A percentile compares a stretch with the other conserved stretches of the same genome.
Conservation (phyloP, 1,284 basidiomycete genomes). For the Sphaerobolus stellatus region DNA sequence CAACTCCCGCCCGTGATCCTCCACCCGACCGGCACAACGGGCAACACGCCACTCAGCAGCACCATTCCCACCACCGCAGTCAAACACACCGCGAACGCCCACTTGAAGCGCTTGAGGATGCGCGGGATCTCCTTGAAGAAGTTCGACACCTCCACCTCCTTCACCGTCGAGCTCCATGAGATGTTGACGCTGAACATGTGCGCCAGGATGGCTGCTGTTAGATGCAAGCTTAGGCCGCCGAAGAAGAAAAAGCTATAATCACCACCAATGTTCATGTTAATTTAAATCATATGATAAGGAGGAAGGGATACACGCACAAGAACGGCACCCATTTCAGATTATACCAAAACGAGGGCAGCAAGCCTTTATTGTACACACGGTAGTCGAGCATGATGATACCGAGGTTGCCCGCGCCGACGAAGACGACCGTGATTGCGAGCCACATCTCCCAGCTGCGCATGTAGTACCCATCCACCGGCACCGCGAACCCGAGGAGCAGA, state of each 20-base stretch:
- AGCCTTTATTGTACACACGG: conserved; percentile 41
- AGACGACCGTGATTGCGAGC: conserved; percentile 53
- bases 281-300: conserved; percentile 10
- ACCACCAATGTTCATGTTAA: conserved; percentile 12
- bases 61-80: conserved; percentile 42
- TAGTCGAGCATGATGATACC: conserved; percentile 50
- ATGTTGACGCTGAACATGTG: conserved; percentile 59
- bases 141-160: conserved; percentile 53
- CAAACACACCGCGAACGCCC: conserved; percentile 42
- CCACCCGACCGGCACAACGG: conserved; percentile 47
- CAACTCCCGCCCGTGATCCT: conserved; percentile 39
- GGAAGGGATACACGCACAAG: conserved; percentile 35
- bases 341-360: conserved; percentile 34
- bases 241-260: conserved; percentile 54
- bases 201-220: conserved; percentile 48
- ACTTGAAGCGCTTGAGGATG: conserved; percentile 52
- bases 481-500: conserved; percentile 45
- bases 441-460: conserved; percentile 45
- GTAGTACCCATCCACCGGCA: conserved; percentile 48
- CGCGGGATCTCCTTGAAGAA: conserved; percentile 61
- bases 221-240: conserved; percentile 48
- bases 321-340: conserved; percentile 51
- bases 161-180: conserved; percentile 48
- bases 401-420: conserved; percentile 48
- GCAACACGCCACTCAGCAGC: conserved; percentile 37